Conservation (phyloP, 148 eudicot genomes). For the Cornus kousa region DNA sequence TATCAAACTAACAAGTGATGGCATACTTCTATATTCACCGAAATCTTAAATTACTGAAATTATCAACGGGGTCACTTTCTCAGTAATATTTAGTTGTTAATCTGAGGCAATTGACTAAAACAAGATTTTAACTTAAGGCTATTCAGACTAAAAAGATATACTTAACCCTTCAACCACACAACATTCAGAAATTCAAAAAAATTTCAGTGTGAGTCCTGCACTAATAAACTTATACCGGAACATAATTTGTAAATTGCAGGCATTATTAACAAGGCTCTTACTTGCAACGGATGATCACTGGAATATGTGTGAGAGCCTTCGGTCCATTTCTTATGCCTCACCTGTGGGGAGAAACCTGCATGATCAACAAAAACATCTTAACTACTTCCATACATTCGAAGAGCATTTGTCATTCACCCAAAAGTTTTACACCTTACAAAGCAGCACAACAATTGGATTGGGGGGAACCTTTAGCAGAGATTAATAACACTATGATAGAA, state of each 20-base stretch:
- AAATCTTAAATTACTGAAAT: not conserved
- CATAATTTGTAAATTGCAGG: not conserved
- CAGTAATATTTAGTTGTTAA: no score
- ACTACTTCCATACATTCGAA: not conserved
- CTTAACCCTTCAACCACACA: not conserved
- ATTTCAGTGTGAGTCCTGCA: not conserved
- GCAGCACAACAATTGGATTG: not conserved
- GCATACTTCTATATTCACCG: no score
- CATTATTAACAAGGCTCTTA: constrained; percentile 31
- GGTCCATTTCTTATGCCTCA: constrained; percentile 93
- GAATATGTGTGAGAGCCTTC: constrained; percentile 80
- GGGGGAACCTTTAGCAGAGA: not conserved
- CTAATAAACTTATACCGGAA: not conserved
- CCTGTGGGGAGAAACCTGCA: constrained; percentile 67
- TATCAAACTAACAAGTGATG: no score
- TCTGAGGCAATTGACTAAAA: no score
- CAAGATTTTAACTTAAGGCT: no score
- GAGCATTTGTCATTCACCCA: not conserved
- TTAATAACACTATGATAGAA: not conserved
- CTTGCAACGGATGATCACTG: constrained; percentile 91
- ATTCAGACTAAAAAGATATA: no score
- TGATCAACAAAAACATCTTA: constrained; percentile 8
- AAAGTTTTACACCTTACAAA: not conserved
- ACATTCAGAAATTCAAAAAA: not conserved
- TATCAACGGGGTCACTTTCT: not conserved